Evolutionary conservation across 2,329 filamentous ascomycete species (phyloP), one percentile per base, ranked within the genome.

Genomic region (Tolypocladium endophyticum): DNA sequence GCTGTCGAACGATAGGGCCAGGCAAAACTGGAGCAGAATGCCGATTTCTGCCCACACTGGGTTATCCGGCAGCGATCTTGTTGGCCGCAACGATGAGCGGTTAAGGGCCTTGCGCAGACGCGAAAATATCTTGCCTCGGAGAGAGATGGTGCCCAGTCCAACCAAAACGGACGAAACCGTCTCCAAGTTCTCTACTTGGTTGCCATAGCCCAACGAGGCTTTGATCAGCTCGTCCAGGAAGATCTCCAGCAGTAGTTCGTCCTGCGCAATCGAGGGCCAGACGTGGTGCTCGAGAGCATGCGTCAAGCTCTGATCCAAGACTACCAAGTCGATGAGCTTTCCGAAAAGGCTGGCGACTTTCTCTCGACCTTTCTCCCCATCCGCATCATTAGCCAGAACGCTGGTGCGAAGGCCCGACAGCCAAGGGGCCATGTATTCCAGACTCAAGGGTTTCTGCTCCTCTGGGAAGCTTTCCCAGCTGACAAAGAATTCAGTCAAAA

Each of bases 351-450:
- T 73, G 8, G 84, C 82, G 52, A 88, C 81, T 69, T 85, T 87
- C 60, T 89, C 86, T 63, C 80, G 79, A 7, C 81, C 84, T 67
- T 87, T 87, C 63, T 89, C 86, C 56, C 84, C 81, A 65, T 89
- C 86, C 2, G 72, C 43, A 58, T 88, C 86, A 35, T 77, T 77
- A 4, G 81, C 76, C 23, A 89, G 73, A 4, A 88, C 76, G 59
- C 80, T 79, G 2, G 80, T 83, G 55, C 86, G 81, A 39, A 89
- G 71, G 16, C 84, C 81, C 7, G 81, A 77, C 43, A 89, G 74
- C 86, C 86, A 89, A 2, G 86, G 86, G 7, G 85, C 83, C 82
- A 89, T 87, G 67, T 89, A 89, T 7, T 85, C 81, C 36, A 89
- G 75, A 64, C 85, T 87, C 30, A 88, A 69, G 1, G 85, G 83